These are phyloP conservation scores for Lipomyces chichibuensis DNA, from an alignment of 805 yeast genomes.

Conservation along the genomic window DNA sequence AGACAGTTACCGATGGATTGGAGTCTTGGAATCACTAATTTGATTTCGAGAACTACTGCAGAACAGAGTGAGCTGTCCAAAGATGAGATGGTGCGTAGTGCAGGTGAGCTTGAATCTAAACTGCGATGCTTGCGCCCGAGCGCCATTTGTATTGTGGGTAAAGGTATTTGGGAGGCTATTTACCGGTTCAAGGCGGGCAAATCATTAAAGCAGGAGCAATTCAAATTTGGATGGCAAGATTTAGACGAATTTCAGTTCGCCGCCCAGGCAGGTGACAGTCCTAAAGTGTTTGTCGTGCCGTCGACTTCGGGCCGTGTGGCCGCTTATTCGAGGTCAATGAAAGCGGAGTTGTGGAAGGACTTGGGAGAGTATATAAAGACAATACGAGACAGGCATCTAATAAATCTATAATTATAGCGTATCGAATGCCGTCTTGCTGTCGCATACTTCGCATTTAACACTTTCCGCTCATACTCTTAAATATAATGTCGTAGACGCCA, in stretches of 20 bases:
- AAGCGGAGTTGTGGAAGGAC: constrained; percentile 54
- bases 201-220: constrained; percentile 43
- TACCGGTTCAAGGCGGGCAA: constrained; percentile 46
- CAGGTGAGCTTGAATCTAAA: constrained; percentile 55
- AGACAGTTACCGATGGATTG: constrained; percentile 48
- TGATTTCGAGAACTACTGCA: constrained; percentile 65
- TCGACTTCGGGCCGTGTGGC: constrained; percentile 73
- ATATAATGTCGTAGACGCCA: too few relatives aligned
- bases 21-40: constrained; percentile 70
- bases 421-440: too few relatives aligned
- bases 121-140: constrained; percentile 48
- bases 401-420: neutral
- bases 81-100: constrained; percentile 59
- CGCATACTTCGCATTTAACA: too few relatives aligned
- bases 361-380: constrained; percentile 40
- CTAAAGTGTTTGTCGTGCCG: constrained; percentile 62
- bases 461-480: too few relatives aligned
- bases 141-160: constrained; percentile 64
- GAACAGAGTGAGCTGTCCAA: constrained; percentile 57
- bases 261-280: constrained; percentile 8
- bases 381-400: neutral
- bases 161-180: constrained; percentile 72
- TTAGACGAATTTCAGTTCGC: constrained; percentile 36
- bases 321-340: constrained; percentile 52
- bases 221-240: constrained; percentile 58